Conservation (phyloP, 306 rosid species). For the Sphenostylis stenocarpa region DNA sequence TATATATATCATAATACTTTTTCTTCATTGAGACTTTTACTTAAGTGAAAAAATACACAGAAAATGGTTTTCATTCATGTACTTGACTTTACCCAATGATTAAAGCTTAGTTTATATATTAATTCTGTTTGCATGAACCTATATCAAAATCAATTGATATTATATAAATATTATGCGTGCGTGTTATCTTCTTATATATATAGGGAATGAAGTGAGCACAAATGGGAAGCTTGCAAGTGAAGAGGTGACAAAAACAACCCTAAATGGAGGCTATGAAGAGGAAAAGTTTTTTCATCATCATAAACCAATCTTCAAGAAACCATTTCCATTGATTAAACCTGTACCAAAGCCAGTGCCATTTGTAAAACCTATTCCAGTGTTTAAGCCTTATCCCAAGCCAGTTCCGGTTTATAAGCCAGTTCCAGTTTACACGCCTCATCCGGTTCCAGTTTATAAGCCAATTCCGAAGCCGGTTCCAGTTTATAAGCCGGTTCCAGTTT, state of each 20-base stretch:
- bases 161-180: background rate
- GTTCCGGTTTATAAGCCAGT: background rate
- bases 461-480: background rate
- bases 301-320: constrained; percentile 8
- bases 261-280: constrained; percentile 33
- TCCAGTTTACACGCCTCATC: background rate
- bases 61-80: too few relatives aligned
- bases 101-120: too few relatives aligned
- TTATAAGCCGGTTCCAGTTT: background rate
- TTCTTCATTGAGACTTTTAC: too few relatives aligned
- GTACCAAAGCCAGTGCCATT: background rate
- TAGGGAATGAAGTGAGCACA: constrained; percentile 23
- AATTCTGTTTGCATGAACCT: too few relatives aligned
- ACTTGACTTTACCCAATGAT: too few relatives aligned
- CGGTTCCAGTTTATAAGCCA: background rate
- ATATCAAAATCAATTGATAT: too few relatives aligned
- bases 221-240: constrained; percentile 13
- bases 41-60: too few relatives aligned
- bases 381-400: background rate
- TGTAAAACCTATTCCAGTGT: background rate
- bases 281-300: constrained; percentile 38
- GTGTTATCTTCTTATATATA: background rate
- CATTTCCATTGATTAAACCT: background rate
- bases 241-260: constrained; percentile 16
- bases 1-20: too few relatives aligned